These are phyloP conservation scores for Gillenia trifoliata DNA, from an alignment of 306 rosid genomes.

Conservation along the genomic window DNA sequence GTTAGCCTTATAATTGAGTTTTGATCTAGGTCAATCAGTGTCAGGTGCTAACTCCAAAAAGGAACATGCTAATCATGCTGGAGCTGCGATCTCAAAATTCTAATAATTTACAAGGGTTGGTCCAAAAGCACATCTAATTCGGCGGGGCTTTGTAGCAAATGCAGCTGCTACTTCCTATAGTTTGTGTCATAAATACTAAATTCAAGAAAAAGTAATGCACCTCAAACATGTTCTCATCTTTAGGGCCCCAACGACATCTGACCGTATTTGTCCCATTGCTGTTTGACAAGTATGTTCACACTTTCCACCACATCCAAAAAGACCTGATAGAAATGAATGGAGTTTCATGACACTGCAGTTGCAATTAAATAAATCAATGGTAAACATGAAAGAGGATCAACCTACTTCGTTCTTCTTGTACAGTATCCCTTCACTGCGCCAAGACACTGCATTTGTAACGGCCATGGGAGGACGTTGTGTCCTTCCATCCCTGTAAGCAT, in stretches of 20 bases:
- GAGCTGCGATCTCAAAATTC: neutral
- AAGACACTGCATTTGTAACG: constrained; percentile 85
- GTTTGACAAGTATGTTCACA: constrained; percentile 81
- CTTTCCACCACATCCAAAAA: constrained; percentile 94
- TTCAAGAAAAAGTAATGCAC: constrained; percentile 27
- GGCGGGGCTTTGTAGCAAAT: neutral
- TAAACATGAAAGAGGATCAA: constrained; percentile 1
- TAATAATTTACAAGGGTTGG: neutral
- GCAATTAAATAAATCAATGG: neutral
- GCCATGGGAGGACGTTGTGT: constrained; percentile 93
- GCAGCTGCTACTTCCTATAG: neutral
- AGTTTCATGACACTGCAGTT: neutral
- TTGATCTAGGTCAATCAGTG: neutral
- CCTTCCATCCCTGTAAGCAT: constrained; percentile 82
- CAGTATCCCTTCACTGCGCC: constrained; percentile 86
- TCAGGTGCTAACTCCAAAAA: neutral
- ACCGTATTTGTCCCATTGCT: constrained; percentile 87
- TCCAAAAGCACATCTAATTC: neutral
- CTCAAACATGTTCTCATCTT: constrained; percentile 85
- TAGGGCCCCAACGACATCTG: constrained; percentile 84
- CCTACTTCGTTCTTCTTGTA: constrained; percentile 86
- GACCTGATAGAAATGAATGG: constrained; percentile 39
- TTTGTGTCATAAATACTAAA: neutral
- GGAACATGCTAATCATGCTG: neutral
- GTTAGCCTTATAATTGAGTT: neutral